Conservation (phyloP, 495 filamentous ascomycete genomes). For the Aspergillus steynii region DNA sequence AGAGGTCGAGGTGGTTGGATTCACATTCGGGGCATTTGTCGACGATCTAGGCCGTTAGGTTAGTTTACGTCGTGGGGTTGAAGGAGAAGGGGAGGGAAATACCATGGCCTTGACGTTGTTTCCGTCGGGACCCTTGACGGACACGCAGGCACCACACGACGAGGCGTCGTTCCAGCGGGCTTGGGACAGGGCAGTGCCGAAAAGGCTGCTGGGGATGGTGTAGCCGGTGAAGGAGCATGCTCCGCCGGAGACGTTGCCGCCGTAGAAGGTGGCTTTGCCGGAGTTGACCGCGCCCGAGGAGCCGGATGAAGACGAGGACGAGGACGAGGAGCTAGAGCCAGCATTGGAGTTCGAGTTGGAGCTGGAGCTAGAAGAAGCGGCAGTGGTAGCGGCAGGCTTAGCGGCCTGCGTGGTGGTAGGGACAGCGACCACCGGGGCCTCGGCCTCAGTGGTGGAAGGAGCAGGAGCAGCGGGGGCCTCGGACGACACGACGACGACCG, state of each 20-base stretch:
- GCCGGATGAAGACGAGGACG: constrained; percentile 11
- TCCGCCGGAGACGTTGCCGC: constrained; percentile 58
- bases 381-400: constrained; percentile 12
- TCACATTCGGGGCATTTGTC: constrained; percentile 61
- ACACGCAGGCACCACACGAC: constrained; percentile 59
- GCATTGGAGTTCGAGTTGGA: constrained; percentile 14
- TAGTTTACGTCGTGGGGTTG: constrained; percentile 4
- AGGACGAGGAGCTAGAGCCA: constrained; percentile 18
- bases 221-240: constrained; percentile 60
- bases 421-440: neutral
- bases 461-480: constrained; percentile 8
- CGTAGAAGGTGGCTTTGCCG: constrained; percentile 54
- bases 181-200: constrained; percentile 55
- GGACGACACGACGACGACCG: neutral
- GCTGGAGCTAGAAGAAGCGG: constrained; percentile 7
- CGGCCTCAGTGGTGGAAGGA: constrained; percentile 6
- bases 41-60: constrained; percentile 46
- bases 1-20: constrained; percentile 59
- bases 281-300: constrained; percentile 19
- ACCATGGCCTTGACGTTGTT: constrained; percentile 66
- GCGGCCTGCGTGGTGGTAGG: constrained; percentile 11
- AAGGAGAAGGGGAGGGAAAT: constrained; percentile 7
- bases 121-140: constrained; percentile 53
- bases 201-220: constrained; percentile 53
- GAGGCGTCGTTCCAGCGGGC: constrained; percentile 50